Conservation (phyloP, 192 early-diverging fungal genomes). For the Gonapodya prolifera region DNA sequence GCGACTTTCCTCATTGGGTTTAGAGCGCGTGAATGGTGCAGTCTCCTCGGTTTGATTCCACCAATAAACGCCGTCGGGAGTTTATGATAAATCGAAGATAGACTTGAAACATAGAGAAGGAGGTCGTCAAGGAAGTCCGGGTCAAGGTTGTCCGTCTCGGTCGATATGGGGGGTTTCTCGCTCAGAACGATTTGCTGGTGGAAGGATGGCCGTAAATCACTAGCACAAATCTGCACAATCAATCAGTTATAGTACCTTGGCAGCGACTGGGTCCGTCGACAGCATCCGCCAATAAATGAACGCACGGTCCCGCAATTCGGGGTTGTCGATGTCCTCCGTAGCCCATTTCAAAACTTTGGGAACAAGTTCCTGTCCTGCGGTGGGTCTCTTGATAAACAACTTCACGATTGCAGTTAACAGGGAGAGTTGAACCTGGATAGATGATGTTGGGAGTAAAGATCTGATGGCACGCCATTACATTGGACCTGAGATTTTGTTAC, state of each 20-base stretch:
- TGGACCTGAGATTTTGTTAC: background rate
- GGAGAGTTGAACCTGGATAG: constrained; percentile 61
- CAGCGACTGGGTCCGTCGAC: constrained; percentile 82
- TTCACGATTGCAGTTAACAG: constrained; percentile 94
- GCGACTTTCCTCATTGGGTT: constrained; percentile 7
- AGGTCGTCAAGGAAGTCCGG: constrained; percentile 73
- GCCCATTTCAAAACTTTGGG: constrained; percentile 89
- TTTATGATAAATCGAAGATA: constrained; percentile 88
- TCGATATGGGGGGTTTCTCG: constrained; percentile 87
- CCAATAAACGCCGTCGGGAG: constrained; percentile 76
- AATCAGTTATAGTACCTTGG: constrained; percentile 44
- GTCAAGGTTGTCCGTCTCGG: constrained; percentile 88
- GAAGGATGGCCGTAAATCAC: background rate
- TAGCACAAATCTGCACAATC: background rate
- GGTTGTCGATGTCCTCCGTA: constrained; percentile 90
- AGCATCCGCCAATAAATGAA: constrained; percentile 97
- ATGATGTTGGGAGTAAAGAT: background rate
- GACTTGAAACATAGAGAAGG: constrained; percentile 68
- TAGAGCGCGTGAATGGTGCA: constrained; percentile 3
- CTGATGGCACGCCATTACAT: constrained; percentile 1
- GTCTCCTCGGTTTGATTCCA: constrained; percentile 18
- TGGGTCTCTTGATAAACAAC: constrained; percentile 85
- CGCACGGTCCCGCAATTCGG: constrained; percentile 92
- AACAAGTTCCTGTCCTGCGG: constrained; percentile 81
- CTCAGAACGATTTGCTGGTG: constrained; percentile 70